Evolutionary conservation across 2,329 filamentous ascomycete genomes (phyloP).

Genomic region (Aspergillaceae sp.): DNA sequence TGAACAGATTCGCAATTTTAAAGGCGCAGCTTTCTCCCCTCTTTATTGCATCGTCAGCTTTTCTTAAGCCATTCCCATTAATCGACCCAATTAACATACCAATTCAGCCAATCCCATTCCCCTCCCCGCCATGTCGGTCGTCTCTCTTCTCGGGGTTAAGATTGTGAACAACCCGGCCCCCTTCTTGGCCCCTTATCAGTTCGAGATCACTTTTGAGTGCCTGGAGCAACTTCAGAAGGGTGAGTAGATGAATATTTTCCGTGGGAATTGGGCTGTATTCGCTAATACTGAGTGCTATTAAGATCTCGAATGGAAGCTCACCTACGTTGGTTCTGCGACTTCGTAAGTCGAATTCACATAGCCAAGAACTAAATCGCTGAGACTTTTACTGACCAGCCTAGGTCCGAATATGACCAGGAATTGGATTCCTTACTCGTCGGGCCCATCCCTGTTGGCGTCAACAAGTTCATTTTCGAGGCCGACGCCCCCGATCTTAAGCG

Average conservation of each 20-base stretch:
- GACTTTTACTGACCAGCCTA: constrained; percentile 32
- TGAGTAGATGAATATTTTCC: constrained; percentile 27
- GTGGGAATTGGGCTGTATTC: too few relatives aligned
- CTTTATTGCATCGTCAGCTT: too few relatives aligned
- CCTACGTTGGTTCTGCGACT: constrained; percentile 95
- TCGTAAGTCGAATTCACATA: constrained; percentile 54
- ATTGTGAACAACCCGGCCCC: constrained; percentile 95
- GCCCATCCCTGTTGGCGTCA: constrained; percentile 93
- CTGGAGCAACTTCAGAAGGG: constrained; percentile 90
- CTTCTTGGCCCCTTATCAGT: constrained; percentile 87
- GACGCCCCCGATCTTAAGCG: constrained; percentile 81
- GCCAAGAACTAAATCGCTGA: neutral
- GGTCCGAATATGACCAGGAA: constrained; percentile 95
- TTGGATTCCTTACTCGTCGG: constrained; percentile 94
- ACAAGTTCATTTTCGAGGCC: constrained; percentile 98
- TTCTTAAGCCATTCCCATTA: too few relatives aligned
- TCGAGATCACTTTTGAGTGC: constrained; percentile 98
- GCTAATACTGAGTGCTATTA: constrained; percentile 13
- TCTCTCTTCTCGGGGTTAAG: constrained; percentile 89
- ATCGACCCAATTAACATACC: constrained; percentile 1
- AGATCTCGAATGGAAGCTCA: constrained; percentile 99
- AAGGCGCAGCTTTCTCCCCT: too few relatives aligned
- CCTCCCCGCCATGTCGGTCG: constrained; percentile 70
- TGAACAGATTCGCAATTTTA: too few relatives aligned
- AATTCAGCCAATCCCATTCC: neutral